phyloP scores from a whole-genome alignment of 2,329 filamentous ascomycete species.

The Penicillium sp. region DNA sequence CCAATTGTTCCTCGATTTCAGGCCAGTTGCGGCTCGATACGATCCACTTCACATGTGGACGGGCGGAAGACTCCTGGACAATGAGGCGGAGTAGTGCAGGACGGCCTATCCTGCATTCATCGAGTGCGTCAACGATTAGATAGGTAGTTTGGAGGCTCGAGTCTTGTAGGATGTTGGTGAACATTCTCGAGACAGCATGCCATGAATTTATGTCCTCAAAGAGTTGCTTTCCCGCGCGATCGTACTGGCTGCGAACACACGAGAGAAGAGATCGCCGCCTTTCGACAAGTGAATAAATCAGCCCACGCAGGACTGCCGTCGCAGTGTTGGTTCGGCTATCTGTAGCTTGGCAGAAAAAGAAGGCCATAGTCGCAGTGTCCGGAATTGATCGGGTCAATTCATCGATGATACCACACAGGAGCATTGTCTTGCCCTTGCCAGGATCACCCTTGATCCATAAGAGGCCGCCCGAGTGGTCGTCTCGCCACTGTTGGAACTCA shows the following conservation, averaged over 20 bases:
- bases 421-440: neutral
- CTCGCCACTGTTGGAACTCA: too few species aligned
- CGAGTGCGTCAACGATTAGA: constrained; percentile 52
- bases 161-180: constrained; percentile 46
- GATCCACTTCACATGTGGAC: constrained; percentile 44
- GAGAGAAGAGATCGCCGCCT: constrained; percentile 36
- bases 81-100: constrained; percentile 42
- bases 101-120: constrained; percentile 43
- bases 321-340: constrained; percentile 44
- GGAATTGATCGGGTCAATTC: neutral
- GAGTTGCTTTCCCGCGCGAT: constrained; percentile 35
- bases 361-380: neutral
- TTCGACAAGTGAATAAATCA: constrained; percentile 45
- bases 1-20: constrained; percentile 39
- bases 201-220: constrained; percentile 48
- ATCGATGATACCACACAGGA: neutral
- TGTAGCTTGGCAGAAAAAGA: constrained; percentile 45
- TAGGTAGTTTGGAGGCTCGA: constrained; percentile 23
- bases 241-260: constrained; percentile 38
- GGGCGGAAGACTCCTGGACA: constrained; percentile 15
- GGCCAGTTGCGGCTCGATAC: constrained; percentile 48
- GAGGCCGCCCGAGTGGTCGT: too few species aligned
- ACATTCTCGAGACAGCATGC: constrained; percentile 39
- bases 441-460: too few species aligned
- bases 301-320: constrained; percentile 44